Evolutionary conservation across 257 asterid species (phyloP).

Genomic region (Phtheirospermum japonicum): DNA sequence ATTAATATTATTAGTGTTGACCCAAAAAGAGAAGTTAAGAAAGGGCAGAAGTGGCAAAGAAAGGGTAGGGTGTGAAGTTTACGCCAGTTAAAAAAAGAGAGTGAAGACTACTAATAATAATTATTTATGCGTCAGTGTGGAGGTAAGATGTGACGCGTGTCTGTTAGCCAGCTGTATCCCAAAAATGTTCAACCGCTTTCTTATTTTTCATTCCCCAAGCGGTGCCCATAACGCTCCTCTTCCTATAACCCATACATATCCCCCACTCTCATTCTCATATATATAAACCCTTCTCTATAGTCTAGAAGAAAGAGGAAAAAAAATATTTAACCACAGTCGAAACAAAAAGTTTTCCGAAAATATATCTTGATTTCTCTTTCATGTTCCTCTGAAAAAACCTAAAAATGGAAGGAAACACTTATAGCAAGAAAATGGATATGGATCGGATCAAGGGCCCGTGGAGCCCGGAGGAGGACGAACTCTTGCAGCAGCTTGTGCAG

Average conservation of each 20-base stretch:
- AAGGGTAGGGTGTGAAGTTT: background rate
- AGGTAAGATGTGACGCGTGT: conserved; percentile 71
- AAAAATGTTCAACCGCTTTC: conserved; percentile 50
- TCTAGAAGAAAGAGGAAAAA: background rate
- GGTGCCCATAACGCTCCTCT: conserved; percentile 59
- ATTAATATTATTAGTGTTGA: too few relatives aligned
- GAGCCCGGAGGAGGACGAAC: conserved; percentile 92
- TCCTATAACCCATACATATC: conserved; percentile 17
- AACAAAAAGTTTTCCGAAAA: background rate
- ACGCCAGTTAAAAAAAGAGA: background rate
- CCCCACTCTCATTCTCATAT: background rate
- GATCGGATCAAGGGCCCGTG: conserved; percentile 98
- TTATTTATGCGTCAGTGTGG: too few relatives aligned
- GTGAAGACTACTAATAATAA: background rate
- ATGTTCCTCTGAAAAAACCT: background rate
- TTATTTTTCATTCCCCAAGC: conserved; percentile 24
- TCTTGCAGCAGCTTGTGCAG: conserved; percentile 65
- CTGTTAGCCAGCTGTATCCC: conserved; percentile 84
- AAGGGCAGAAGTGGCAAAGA: background rate
- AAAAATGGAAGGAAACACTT: conserved; percentile 23
- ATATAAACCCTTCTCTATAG: conserved; percentile 23
- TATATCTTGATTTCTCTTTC: background rate
- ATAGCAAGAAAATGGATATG: conserved; percentile 38
- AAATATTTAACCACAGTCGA: background rate
- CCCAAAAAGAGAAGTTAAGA: background rate